Evolutionary conservation across 169 alveolate species (phyloP).

Genomic region (Cryptosporidium xiaoi): DNA sequence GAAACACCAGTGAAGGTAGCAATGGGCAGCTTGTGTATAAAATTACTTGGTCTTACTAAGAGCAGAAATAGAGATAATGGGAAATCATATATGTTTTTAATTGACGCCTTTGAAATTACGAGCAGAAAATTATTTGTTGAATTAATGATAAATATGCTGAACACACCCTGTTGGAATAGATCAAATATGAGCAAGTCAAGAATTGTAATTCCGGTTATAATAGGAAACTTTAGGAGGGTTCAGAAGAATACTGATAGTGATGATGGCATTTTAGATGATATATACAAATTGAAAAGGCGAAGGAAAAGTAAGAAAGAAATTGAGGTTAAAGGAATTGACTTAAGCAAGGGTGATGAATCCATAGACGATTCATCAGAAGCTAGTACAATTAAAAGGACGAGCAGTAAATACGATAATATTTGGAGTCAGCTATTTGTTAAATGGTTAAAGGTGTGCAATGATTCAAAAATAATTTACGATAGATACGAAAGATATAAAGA

Average conservation of each 20-base stretch:
- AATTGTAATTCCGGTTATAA: conserved; percentile 35
- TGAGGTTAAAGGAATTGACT: not conserved
- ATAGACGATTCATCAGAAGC: not conserved
- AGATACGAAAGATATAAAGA: not conserved
- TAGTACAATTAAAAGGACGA: not conserved
- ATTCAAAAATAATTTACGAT: conserved; percentile 33
- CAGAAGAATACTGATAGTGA: not conserved
- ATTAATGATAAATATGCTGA: conserved; percentile 15
- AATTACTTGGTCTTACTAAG: conserved; percentile 10
- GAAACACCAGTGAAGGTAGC: not conserved
- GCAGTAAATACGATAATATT: not conserved
- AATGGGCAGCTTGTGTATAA: conserved; percentile 23
- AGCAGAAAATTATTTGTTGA: not conserved
- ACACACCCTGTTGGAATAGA: conserved; percentile 68
- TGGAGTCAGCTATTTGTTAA: conserved; percentile 17
- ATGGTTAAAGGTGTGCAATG: conserved; percentile 58
- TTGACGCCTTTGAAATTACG: conserved; percentile 41
- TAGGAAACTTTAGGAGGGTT: conserved; percentile 1
- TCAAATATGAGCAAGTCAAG: conserved; percentile 19
- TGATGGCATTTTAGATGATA: conserved; percentile 10
- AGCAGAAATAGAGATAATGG: conserved; percentile 37
- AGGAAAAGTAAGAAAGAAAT: not conserved
- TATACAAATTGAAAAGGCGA: not conserved
- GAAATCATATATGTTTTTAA: conserved; percentile 29
- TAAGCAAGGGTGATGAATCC: not conserved